These are phyloP conservation scores for Camelina sativa DNA, from an alignment of 345 rosid genomes.

Conservation along the genomic window DNA sequence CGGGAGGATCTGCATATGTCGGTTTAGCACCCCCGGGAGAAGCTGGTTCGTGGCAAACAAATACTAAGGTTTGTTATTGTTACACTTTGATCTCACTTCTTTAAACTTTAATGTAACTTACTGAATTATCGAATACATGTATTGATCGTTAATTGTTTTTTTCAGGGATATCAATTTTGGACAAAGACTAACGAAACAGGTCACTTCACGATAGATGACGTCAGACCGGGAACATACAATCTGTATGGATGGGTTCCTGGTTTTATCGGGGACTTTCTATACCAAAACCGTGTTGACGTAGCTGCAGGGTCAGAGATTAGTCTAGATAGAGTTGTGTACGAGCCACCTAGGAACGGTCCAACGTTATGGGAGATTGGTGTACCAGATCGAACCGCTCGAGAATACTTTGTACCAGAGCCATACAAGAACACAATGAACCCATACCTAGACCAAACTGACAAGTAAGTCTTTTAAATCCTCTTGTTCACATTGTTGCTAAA, in stretches of 20 bases:
- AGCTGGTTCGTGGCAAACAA: slow-evolving; percentile 83
- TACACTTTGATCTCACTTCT: slow-evolving; percentile 3
- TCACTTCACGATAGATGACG: slow-evolving; percentile 59
- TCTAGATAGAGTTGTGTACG: slow-evolving; percentile 51
- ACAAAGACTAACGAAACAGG: slow-evolving; percentile 58
- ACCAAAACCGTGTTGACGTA: slow-evolving; percentile 45
- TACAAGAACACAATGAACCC: slow-evolving; percentile 56
- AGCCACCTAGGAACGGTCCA: slow-evolving; percentile 83
- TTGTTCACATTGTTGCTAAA: neutral
- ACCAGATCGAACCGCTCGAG: slow-evolving; percentile 75
- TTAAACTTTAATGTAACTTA: neutral
- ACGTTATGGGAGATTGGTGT: slow-evolving; percentile 90
- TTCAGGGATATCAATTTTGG: slow-evolving; percentile 93
- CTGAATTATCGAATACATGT: neutral
- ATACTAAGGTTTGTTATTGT: slow-evolving; percentile 58
- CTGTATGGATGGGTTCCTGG: slow-evolving; percentile 84
- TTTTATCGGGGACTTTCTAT: slow-evolving; percentile 63
- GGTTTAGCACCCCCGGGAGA: slow-evolving; percentile 86
- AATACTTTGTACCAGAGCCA: slow-evolving; percentile 72
- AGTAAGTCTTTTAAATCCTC: slow-evolving; percentile 35
- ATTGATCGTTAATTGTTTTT: neutral
- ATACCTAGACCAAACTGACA: slow-evolving; percentile 39
- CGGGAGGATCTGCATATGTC: slow-evolving; percentile 63
- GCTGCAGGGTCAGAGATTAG: slow-evolving; percentile 52
- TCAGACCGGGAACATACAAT: slow-evolving; percentile 66